Conservation (phyloP, 2,329 filamentous ascomycete species). For the Cordyceps militaris region DNA sequence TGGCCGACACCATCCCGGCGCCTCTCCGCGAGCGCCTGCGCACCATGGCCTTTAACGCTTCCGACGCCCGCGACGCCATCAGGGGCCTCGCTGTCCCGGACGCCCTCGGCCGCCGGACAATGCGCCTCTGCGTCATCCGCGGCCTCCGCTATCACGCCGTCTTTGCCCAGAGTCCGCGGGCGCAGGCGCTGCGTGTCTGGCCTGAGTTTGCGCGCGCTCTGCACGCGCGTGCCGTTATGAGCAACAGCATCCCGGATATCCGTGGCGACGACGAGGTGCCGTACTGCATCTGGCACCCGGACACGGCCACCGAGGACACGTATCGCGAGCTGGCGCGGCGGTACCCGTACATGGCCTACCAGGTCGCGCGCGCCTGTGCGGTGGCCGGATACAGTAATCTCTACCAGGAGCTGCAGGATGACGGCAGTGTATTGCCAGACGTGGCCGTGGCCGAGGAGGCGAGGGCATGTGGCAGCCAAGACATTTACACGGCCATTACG, state of each 20-base stretch:
- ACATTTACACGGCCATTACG: conserved; percentile 28
- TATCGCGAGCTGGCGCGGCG: conserved; percentile 24
- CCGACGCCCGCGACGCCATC: not conserved
- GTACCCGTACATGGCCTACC: conserved; percentile 30
- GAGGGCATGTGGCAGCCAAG: not conserved
- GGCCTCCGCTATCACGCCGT: not conserved
- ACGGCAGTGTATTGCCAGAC: conserved; percentile 26
- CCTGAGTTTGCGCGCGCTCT: conserved; percentile 3
- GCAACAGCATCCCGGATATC: conserved; percentile 25
- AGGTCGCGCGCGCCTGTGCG: conserved; percentile 32
- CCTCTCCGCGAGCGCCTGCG: not conserved
- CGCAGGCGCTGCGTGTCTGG: not conserved
- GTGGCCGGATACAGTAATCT: conserved; percentile 30
- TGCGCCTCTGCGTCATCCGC: not conserved
- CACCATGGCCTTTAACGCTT: not conserved
- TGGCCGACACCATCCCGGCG: not conserved
- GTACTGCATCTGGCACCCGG: conserved; percentile 36
- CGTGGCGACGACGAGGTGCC: conserved; percentile 13
- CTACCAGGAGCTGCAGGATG: conserved; percentile 24
- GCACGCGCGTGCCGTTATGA: conserved; percentile 30
- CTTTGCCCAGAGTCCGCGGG: not conserved
- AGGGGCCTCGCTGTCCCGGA: not conserved
- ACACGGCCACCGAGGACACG: conserved; percentile 27
- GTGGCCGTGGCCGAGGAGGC: conserved; percentile 33
- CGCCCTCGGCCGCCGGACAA: not conserved